These are phyloP conservation scores for Phytopythium chamaehyphon DNA, from an alignment of 352 stramenopile genomes.

Conservation along the genomic window DNA sequence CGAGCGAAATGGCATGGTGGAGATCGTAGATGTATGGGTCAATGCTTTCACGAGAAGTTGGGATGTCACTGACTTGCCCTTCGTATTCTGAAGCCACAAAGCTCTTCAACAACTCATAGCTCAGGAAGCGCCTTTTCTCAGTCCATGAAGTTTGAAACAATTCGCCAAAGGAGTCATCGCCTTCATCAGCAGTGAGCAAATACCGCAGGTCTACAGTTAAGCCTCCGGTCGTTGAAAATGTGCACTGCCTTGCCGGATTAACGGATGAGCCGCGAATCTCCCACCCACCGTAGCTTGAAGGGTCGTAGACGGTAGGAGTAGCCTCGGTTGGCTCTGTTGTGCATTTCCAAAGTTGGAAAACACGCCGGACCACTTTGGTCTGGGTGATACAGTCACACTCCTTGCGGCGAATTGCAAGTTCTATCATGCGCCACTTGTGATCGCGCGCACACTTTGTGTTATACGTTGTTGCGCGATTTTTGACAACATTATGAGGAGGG, in stretches of 20 bases:
- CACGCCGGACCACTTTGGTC: slow-evolving; percentile 79
- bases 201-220: slow-evolving; percentile 18
- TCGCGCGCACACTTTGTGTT: slow-evolving; percentile 88
- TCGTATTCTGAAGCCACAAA: slow-evolving; percentile 42
- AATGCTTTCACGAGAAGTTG: slow-evolving; percentile 28
- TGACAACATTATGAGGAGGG: slow-evolving; percentile 16
- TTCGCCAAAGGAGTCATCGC: slow-evolving; percentile 29
- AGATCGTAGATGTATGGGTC: slow-evolving; percentile 93
- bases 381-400: slow-evolving; percentile 92
- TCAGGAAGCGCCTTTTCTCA: slow-evolving; percentile 48
- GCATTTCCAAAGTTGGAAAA: slow-evolving; percentile 95
- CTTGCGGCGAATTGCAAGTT: slow-evolving; percentile 80
- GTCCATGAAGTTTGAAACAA: slow-evolving; percentile 69
- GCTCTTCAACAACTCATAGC: slow-evolving; percentile 75
- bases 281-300: slow-evolving; percentile 52
- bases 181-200: slow-evolving; percentile 26
- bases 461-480: slow-evolving; percentile 69
- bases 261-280: slow-evolving; percentile 17
- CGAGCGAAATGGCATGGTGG: slow-evolving; percentile 77
- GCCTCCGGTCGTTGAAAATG: slow-evolving; percentile 31
- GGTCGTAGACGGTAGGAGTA: slow-evolving; percentile 26
- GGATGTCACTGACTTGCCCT: slow-evolving; percentile 24
- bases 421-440: slow-evolving; percentile 92
- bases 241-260: slow-evolving; percentile 50
- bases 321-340: slow-evolving; percentile 40